Conservation (phyloP, 2,329 filamentous ascomycete species). For the Fusarium illudens region DNA sequence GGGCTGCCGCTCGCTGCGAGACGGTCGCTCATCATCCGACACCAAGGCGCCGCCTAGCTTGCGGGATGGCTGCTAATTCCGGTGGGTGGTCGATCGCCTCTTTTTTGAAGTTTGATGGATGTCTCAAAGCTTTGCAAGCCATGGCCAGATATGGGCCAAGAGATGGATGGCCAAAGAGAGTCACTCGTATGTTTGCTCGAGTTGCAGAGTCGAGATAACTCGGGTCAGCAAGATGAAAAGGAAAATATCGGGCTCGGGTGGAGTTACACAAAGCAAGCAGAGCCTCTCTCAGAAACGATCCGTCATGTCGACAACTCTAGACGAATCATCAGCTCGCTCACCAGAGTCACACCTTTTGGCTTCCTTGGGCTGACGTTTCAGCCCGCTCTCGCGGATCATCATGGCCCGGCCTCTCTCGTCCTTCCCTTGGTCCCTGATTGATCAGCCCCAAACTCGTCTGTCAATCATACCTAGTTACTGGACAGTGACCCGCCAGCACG, state of each 20-base stretch:
- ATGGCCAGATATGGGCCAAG: too few relatives aligned
- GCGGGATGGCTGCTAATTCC: conserved; percentile 15
- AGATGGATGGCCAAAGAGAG: too few relatives aligned
- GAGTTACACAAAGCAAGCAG: neutral
- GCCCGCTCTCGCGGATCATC: conserved; percentile 29
- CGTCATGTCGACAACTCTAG: neutral
- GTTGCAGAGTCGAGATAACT: neutral
- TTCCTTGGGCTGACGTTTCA: conserved; percentile 38
- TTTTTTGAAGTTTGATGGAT: neutral
- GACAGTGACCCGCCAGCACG: neutral
- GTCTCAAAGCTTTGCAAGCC: neutral
- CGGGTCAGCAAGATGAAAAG: neutral
- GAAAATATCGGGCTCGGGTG: neutral
- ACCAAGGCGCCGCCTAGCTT: neutral
- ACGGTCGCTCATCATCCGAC: neutral
- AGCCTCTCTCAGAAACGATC: neutral
- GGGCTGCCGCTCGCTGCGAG: conserved; percentile 15
- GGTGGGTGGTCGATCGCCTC: neutral
- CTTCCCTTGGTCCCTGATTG: conserved; percentile 1
- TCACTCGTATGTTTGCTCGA: neutral
- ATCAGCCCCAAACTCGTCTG: neutral
- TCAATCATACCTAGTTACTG: conserved; percentile 5
- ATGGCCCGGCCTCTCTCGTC: neutral
- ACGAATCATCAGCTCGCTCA: neutral
- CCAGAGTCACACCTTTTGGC: neutral